These are phyloP conservation scores for Zygosaccharomyces pseudobailii DNA, from an alignment of 1,139 yeast genomes.

Conservation along the genomic window DNA sequence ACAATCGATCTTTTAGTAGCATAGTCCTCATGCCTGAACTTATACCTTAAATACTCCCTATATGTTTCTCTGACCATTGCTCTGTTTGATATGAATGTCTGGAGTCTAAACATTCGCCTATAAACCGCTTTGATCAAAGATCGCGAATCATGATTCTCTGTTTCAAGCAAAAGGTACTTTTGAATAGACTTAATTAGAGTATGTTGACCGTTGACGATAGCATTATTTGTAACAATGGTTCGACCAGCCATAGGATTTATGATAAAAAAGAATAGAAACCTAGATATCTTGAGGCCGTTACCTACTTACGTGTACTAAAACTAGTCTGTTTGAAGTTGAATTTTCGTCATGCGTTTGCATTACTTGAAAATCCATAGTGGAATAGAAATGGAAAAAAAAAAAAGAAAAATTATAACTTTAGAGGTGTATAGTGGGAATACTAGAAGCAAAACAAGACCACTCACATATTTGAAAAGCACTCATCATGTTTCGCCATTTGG, in stretches of 20 bases:
- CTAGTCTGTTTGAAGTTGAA: too few species aligned
- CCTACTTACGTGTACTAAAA: too few species aligned
- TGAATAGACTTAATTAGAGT: constrained; percentile 16
- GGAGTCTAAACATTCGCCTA: constrained; percentile 26
- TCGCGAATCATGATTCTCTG: constrained; percentile 2
- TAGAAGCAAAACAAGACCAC: background rate
- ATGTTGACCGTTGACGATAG: constrained; percentile 17
- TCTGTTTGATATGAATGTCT: constrained; percentile 26
- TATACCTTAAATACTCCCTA: constrained; percentile 26
- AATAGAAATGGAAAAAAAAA: background rate
- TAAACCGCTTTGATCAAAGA: constrained; percentile 17
- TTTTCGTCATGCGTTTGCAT: too few species aligned
- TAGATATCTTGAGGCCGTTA: too few species aligned
- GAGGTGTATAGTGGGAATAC: background rate
- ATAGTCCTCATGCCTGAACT: constrained; percentile 28
- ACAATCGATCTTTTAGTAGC: constrained; percentile 17
- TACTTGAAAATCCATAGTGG: background rate
- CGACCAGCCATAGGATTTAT: constrained; percentile 6
- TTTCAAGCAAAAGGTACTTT: constrained; percentile 15
- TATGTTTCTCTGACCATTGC: constrained; percentile 25
- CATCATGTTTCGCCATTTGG: constrained; percentile 11
- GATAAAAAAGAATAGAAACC: too few species aligned
- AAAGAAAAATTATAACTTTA: background rate
- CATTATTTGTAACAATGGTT: constrained; percentile 19
- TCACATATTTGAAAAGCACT: background rate